A percentile compares a stretch with the other conserved stretches of the same genome.
Evolutionary conservation across 106 monocot species (phyloP).

Genomic region (Phalaenopsis aphrodite): DNA sequence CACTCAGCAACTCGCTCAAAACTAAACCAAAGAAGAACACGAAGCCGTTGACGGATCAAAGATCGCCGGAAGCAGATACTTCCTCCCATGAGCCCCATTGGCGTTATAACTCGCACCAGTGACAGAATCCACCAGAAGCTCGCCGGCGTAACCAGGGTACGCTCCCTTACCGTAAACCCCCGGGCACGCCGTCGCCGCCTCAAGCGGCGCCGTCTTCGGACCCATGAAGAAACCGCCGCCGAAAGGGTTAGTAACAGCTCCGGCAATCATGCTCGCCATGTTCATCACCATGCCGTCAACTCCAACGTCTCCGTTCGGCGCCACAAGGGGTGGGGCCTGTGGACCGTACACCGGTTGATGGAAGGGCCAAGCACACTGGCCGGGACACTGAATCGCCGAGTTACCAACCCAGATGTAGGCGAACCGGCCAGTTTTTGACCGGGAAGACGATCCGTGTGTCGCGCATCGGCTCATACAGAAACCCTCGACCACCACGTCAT

Average conservation of each 20-base stretch:
- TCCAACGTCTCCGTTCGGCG: slow-evolving; percentile 47
- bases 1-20: not conserved
- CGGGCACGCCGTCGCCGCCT: slow-evolving; percentile 47
- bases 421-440: slow-evolving; percentile 14
- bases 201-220: slow-evolving; percentile 29
- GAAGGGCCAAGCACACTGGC: slow-evolving; percentile 62
- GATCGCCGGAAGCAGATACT: slow-evolving; percentile 5
- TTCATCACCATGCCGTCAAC: slow-evolving; percentile 50
- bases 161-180: slow-evolving; percentile 41
- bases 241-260: slow-evolving; percentile 39
- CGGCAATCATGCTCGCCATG: slow-evolving; percentile 44
- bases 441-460: slow-evolving; percentile 14
- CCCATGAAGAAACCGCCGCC: slow-evolving; percentile 48
- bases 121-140: slow-evolving; percentile 23
- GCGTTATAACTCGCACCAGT: slow-evolving; percentile 48
- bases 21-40: slow-evolving; percentile 2
- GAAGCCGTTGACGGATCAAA: slow-evolving; percentile 13
- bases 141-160: slow-evolving; percentile 46
- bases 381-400: slow-evolving; percentile 43
- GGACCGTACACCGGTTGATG: slow-evolving; percentile 50
- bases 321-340: slow-evolving; percentile 34
- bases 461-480: slow-evolving; percentile 60
- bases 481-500: slow-evolving; percentile 48
- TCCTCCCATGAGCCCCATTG: slow-evolving; percentile 19
- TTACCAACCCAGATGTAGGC: slow-evolving; percentile 44